These are phyloP conservation scores for Nadsonia fulvescens DNA, from an alignment of 805 yeast genomes.

Conservation along the genomic window DNA sequence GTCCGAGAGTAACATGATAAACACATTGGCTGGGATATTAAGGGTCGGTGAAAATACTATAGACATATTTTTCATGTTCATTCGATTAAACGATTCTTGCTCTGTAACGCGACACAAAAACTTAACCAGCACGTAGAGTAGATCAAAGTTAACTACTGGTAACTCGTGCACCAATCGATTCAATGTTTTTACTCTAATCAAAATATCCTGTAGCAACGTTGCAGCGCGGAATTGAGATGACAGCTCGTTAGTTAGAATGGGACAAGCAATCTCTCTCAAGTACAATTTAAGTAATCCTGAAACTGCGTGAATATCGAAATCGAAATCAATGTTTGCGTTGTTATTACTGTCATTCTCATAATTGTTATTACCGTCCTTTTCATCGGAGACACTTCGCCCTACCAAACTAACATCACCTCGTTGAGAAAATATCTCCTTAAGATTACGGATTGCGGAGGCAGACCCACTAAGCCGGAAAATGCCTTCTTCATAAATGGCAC, in stretches of 20 bases:
- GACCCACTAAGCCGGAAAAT: conserved; percentile 84
- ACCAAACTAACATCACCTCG: conserved; percentile 53
- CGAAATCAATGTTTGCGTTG: too few relatives aligned
- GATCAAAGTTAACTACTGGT: conserved; percentile 38
- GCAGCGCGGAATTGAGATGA: conserved; percentile 23
- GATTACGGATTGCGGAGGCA: conserved; percentile 48
- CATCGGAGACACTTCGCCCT: too few relatives aligned
- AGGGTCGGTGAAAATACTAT: conserved; percentile 74
- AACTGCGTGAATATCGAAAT: conserved; percentile 60
- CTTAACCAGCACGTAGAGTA: conserved; percentile 47
- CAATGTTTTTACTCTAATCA: conserved; percentile 14
- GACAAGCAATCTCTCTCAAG: conserved; percentile 56
- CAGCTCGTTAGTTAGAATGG: conserved; percentile 41
- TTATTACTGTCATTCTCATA: conserved; percentile 8
- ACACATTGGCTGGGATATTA: conserved; percentile 42
- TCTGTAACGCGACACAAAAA: conserved; percentile 48
- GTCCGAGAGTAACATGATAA: conserved; percentile 43
- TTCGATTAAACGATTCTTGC: conserved; percentile 49
- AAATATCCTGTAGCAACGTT: conserved; percentile 15
- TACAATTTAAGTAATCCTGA: conserved; percentile 75
- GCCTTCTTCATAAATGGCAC: conserved; percentile 78
- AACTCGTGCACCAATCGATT: conserved; percentile 21
- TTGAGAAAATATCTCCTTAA: conserved; percentile 52
- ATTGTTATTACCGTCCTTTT: too few relatives aligned
- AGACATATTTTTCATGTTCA: conserved; percentile 64